A percentile compares a stretch with the other conserved stretches of the same genome.
phyloP scores from a whole-genome alignment of 73 alveolate genomes.

The Paramecium sonneborni region DNA sequence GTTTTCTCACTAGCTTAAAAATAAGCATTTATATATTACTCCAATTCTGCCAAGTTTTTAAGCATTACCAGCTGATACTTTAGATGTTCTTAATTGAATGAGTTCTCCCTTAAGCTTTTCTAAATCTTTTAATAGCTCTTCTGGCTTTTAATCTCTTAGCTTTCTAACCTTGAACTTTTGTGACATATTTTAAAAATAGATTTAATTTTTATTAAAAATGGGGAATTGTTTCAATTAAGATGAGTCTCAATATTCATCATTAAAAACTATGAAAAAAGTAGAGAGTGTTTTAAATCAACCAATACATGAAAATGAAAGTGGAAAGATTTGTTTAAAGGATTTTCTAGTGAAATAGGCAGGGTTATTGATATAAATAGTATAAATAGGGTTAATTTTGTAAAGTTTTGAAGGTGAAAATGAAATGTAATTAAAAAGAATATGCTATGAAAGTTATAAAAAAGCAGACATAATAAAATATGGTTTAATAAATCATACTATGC shows the following conservation, averaged over 20 bases:
- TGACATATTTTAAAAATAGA: constrained; percentile 22
- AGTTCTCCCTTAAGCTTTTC: constrained; percentile 18
- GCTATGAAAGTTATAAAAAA: constrained; percentile 81
- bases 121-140: background rate
- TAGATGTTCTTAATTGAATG: background rate
- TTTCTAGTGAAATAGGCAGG: constrained; percentile 38
- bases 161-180: constrained; percentile 17
- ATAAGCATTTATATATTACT: background rate
- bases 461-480: constrained; percentile 74
- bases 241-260: background rate
- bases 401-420: background rate
- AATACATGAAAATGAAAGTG: background rate
- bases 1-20: constrained; percentile 18
- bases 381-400: constrained; percentile 43
- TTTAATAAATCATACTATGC: constrained; percentile 77
- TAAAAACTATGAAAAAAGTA: background rate
- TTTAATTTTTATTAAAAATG: background rate
- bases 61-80: constrained; percentile 57
- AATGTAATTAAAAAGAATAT: background rate
- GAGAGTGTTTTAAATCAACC: background rate
- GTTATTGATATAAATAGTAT: background rate
- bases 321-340: background rate
- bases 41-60: constrained; percentile 18
- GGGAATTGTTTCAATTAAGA: constrained; percentile 53
- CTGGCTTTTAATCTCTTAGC: constrained; percentile 15